phyloP scores from a whole-genome alignment of 352 stramenopile species.

The Phytophthora cajani region DNA sequence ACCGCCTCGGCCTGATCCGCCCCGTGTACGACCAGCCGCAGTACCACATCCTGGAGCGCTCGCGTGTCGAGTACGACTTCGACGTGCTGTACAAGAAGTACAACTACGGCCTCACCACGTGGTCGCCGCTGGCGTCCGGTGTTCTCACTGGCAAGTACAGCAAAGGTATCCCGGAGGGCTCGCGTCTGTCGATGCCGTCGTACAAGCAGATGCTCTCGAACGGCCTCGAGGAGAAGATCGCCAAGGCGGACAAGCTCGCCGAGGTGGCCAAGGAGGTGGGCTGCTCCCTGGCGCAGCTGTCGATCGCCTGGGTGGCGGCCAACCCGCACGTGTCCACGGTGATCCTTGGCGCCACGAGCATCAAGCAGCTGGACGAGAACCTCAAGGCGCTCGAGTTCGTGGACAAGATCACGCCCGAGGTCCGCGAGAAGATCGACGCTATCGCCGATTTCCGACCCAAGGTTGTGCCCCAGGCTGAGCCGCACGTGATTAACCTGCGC shows the following conservation, averaged over 20 bases:
- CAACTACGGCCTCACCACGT: slow-evolving; percentile 77
- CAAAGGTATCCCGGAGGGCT: slow-evolving; percentile 58
- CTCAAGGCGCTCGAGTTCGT: slow-evolving; percentile 51
- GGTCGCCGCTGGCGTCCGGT: slow-evolving; percentile 67
- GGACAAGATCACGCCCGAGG: slow-evolving; percentile 61
- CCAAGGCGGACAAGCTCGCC: slow-evolving; percentile 43
- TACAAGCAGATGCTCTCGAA: slow-evolving; percentile 53
- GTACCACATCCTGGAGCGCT: slow-evolving; percentile 79
- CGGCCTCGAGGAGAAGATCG: slow-evolving; percentile 46
- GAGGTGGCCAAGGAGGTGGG: slow-evolving; percentile 64
- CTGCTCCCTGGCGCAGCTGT: slow-evolving; percentile 59
- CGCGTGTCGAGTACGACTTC: slow-evolving; percentile 73
- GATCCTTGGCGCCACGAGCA: slow-evolving; percentile 63
- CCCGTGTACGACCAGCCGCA: slow-evolving; percentile 68
- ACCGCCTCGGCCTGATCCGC: slow-evolving; percentile 44
- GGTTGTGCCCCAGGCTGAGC: slow-evolving; percentile 36
- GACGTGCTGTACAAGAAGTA: slow-evolving; percentile 68
- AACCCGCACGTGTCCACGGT: slow-evolving; percentile 71
- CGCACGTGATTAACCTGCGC: slow-evolving; percentile 42
- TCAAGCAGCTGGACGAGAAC: slow-evolving; percentile 72
- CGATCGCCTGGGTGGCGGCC: slow-evolving; percentile 50
- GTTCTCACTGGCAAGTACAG: slow-evolving; percentile 82
- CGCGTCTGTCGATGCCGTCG: slow-evolving; percentile 47
- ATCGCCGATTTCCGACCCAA: slow-evolving; percentile 51
- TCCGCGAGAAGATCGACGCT: slow-evolving; percentile 58